These are phyloP conservation scores for Xenoacremonium recifei DNA, from an alignment of 2,329 filamentous ascomycete species.

Conservation along the genomic window DNA sequence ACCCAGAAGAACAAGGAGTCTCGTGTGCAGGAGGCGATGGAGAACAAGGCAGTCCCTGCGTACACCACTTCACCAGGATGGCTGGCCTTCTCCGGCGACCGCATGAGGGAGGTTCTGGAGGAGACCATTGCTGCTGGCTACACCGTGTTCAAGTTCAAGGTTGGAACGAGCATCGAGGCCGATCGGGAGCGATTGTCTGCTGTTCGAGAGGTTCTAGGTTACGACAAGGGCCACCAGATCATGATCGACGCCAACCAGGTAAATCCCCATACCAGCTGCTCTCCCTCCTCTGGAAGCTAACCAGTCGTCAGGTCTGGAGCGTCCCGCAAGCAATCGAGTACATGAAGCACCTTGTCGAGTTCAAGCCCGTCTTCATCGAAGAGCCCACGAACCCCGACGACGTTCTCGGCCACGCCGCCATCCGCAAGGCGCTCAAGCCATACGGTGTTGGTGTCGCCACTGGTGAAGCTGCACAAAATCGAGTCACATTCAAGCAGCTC, in stretches of 20 bases:
- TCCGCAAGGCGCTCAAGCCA: constrained; percentile 75
- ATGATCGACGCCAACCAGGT: constrained; percentile 91
- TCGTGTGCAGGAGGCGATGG: constrained; percentile 71
- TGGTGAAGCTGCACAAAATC: constrained; percentile 94
- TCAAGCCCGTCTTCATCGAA: constrained; percentile 92
- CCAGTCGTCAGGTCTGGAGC: constrained; percentile 61
- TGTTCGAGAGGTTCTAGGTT: constrained; percentile 77
- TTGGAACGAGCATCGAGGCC: constrained; percentile 69
- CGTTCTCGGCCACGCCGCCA: constrained; percentile 81
- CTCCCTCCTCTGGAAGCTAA: neutral
- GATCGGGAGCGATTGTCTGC: constrained; percentile 70
- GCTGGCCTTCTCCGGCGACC: constrained; percentile 87
- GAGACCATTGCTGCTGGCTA: constrained; percentile 81
- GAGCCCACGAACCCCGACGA: constrained; percentile 91
- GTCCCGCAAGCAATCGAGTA: constrained; percentile 86
- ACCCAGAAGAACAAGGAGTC: constrained; percentile 66
- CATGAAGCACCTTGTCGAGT: constrained; percentile 79
- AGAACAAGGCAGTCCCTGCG: constrained; percentile 75
- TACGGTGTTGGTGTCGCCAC: constrained; percentile 81
- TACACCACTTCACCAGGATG: constrained; percentile 91
- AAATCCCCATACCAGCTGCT: neutral
- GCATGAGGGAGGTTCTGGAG: constrained; percentile 72
- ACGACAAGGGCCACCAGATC: constrained; percentile 77
- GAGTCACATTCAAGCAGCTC: constrained; percentile 91
- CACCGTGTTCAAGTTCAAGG: constrained; percentile 87